Evolutionary conservation across 495 filamentous ascomycete genomes (phyloP).

Genomic region (Xylaria cubensis): DNA sequence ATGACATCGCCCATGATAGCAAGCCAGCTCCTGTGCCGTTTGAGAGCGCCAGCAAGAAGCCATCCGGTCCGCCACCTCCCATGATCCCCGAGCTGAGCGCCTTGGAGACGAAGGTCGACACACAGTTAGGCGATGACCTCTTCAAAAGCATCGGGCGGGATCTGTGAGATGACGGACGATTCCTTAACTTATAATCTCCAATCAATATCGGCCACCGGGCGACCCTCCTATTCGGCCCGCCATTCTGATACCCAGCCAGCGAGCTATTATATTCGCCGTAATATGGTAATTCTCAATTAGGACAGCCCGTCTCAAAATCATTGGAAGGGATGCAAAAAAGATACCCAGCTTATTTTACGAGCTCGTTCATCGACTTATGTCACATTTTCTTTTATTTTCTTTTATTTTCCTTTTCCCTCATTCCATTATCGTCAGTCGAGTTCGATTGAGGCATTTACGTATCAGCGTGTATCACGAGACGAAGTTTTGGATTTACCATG

Average conservation of each 20-base stretch:
- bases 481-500: constrained; percentile 18
- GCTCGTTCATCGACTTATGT: constrained; percentile 43
- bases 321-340: constrained; percentile 33
- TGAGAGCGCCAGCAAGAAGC: constrained; percentile 45
- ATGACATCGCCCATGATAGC: neutral
- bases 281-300: constrained; percentile 30
- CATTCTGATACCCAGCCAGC: constrained; percentile 32
- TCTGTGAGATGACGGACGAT: neutral
- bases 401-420: constrained; percentile 28
- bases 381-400: constrained; percentile 25
- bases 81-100: constrained; percentile 65
- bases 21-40: constrained; percentile 42
- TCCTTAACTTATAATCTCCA: neutral
- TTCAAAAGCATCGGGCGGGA: constrained; percentile 64
- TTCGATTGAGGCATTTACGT: constrained; percentile 24
- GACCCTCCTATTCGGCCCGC: constrained; percentile 26
- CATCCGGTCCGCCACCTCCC: constrained; percentile 60
- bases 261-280: constrained; percentile 35
- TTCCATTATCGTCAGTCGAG: constrained; percentile 24
- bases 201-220: neutral
- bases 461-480: constrained; percentile 34
- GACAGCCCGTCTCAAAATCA: constrained; percentile 14
- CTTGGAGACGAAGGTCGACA: constrained; percentile 55
- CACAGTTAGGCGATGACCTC: constrained; percentile 59
- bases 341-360: constrained; percentile 45